A percentile compares a stretch with the other conserved stretches of the same genome.
Conservation (phyloP, 345 rosid species). For the Pelargonium nanum region DNA sequence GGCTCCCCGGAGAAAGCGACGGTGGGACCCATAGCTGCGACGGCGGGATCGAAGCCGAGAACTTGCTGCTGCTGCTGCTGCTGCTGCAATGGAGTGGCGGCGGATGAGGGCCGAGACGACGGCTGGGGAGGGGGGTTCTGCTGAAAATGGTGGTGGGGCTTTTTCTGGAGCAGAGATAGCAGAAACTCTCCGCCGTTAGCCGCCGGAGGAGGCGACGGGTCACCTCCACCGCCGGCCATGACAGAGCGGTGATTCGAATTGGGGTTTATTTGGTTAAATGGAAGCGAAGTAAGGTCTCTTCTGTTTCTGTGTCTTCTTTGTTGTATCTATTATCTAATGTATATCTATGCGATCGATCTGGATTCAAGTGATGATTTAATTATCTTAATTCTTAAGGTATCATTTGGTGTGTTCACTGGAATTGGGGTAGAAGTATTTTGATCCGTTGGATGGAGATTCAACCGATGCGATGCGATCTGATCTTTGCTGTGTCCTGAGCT, state of each 20-base stretch:
- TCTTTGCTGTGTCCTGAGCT: no score
- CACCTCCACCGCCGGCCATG: conserved; percentile 56
- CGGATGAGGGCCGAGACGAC: not conserved
- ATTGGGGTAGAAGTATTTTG: no score
- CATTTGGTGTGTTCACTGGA: no score
- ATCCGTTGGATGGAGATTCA: no score
- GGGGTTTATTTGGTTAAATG: conserved; percentile 2
- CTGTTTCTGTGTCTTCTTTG: no score
- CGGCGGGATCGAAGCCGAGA: conserved; percentile 59
- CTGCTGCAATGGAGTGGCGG: no score
- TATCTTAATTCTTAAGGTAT: no score
- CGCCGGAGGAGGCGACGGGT: conserved; percentile 33
- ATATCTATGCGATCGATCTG: no score
- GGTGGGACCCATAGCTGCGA: conserved; percentile 69
- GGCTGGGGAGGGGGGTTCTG: conserved; percentile 16
- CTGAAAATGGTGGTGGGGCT: conserved; percentile 14
- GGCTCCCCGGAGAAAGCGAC: conserved; percentile 23
- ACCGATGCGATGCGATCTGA: no score
- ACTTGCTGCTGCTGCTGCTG: conserved; percentile 17
- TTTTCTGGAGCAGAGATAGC: conserved; percentile 61
- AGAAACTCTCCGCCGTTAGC: conserved; percentile 67
- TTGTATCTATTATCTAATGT: no score
- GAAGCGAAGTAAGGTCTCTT: not conserved
- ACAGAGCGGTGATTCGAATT: conserved; percentile 4
- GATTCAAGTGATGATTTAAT: no score